Base-by-base conservation (phyloP, 2,329 filamentous ascomycete species). In the Cladosporium sp. region DNA sequence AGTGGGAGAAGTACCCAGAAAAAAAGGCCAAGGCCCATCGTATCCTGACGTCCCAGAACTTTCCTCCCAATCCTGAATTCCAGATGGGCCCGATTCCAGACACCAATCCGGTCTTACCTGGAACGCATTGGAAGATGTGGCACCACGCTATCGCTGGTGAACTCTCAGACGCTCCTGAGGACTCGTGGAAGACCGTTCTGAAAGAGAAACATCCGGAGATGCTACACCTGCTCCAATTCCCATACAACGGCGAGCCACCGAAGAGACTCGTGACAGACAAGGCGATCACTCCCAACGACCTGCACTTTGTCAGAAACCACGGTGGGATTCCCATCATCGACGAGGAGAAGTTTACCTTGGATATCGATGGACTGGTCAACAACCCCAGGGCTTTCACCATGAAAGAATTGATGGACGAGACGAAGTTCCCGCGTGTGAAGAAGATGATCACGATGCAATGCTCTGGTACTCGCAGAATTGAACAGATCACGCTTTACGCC, bases 241-340 rank as follows among this genome's bases (percentile, higher is more conserved):
- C 77, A 0, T 80, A 79, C 67, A 80, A 79, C 57, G 77, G 77
- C 39, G 75, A 78, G 57, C 74, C 75, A 12, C 75, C 75, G 15
- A 67, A 64, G 25, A 64, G 65, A 61, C 12, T 43, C 28, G 42
- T 22, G 42, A 20, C 42, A 22, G 25, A 22, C 8, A 25, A 22
- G 42, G 25, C 42, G 20, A 22, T 89, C 39, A 90, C 88, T 0
- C 75, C 79, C 0, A 90, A 88, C 61, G 64, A 75, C 3, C 74
- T 82, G n/a, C 82, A 86, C 63, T 90, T 88, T 63, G 84, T 90
- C 0, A 78, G 88, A 7, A 90, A 90, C 60, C 88, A 90, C 61
- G 87, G 88, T 9, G 87, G 87, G 0, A 84, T 90, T 17, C 88
- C 88, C 0, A 75, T 82, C 7, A 88, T 90, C 56, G 79, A 88